These are phyloP conservation scores for Elaeagnus macrophylla DNA, from an alignment of 306 rosid genomes.

Conservation along the genomic window DNA sequence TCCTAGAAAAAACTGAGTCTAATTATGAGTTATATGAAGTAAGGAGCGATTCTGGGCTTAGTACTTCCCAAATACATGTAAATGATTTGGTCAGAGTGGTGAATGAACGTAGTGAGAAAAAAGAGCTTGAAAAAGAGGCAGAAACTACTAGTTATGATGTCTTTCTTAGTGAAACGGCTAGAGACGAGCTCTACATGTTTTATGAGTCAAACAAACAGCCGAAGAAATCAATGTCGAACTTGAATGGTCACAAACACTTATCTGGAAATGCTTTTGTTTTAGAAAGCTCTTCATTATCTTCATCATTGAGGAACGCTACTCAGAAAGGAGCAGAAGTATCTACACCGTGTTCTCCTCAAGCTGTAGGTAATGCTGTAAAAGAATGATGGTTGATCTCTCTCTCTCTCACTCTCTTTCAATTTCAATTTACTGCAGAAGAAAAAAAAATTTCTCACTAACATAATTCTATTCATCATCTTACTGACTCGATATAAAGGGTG, in stretches of 20 bases:
- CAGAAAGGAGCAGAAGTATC: slow-evolving; percentile 26
- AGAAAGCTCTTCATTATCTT: slow-evolving; percentile 26
- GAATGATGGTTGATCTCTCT: slow-evolving; percentile 6
- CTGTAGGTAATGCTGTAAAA: slow-evolving; percentile 40
- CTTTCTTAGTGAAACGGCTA: slow-evolving; percentile 40
- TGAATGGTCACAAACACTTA: slow-evolving; percentile 28
- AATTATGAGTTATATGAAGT: slow-evolving; percentile 32
- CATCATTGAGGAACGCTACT: slow-evolving; percentile 24
- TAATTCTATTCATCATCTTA: not conserved
- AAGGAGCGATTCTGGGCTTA: slow-evolving; percentile 18
- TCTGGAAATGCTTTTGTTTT: slow-evolving; percentile 30
- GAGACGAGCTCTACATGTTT: slow-evolving; percentile 76
- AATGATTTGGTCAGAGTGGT: slow-evolving; percentile 18
- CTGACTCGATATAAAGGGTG: slow-evolving; percentile 20
- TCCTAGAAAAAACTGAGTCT: slow-evolving; percentile 35
- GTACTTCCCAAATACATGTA: slow-evolving; percentile 22
- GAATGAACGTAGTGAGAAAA: not conserved
- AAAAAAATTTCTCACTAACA: no score
- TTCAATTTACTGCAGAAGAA: slow-evolving; percentile 6
- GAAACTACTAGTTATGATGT: slow-evolving; percentile 21
- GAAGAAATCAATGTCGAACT: slow-evolving; percentile 21
- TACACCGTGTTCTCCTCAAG: slow-evolving; percentile 25
- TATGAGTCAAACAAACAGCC: slow-evolving; percentile 38
- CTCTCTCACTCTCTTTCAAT: not conserved
- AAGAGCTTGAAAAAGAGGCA: slow-evolving; percentile 23